These are phyloP conservation scores for Murraya paniculata DNA, from an alignment of 345 rosid species.

Conservation along the genomic window DNA sequence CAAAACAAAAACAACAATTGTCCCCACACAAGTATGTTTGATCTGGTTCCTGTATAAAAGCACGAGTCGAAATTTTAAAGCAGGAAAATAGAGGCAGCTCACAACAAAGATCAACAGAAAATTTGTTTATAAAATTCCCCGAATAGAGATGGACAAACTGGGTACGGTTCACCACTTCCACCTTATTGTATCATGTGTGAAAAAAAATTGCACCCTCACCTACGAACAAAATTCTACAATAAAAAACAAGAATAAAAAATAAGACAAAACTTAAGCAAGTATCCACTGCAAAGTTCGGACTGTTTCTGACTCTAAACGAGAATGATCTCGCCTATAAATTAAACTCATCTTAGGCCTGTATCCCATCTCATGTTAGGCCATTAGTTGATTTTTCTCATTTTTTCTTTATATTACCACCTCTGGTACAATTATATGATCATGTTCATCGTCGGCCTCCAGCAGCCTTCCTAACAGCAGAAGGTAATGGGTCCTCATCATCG, in stretches of 20 bases:
- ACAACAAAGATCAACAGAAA: neutral
- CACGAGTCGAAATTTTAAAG: neutral
- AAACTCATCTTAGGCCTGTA: slow-evolving; percentile 20
- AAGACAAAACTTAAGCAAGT: slow-evolving; percentile 16
- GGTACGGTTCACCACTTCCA: neutral
- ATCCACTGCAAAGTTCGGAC: neutral
- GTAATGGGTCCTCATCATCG: slow-evolving; percentile 80
- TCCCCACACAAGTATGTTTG: neutral
- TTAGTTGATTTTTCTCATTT: slow-evolving; percentile 12
- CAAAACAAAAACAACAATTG: too few relatives aligned
- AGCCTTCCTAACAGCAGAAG: slow-evolving; percentile 49
- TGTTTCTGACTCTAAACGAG: neutral
- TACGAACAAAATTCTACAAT: neutral
- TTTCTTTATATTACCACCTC: slow-evolving; percentile 21
- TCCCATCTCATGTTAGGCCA: slow-evolving; percentile 5
- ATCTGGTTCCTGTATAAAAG: neutral
- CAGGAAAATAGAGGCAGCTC: neutral
- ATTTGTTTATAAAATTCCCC: slow-evolving; percentile 6
- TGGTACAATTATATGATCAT: neutral
- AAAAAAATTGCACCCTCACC: slow-evolving; percentile 9
- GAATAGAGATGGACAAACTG: neutral
- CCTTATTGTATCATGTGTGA: slow-evolving; percentile 8
- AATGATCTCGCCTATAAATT: slow-evolving; percentile 10
- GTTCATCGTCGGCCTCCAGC: slow-evolving; percentile 68
- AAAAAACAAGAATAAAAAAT: neutral